Evolutionary conservation across 805 yeast genomes (phyloP).

Genomic region (Komagataella ulmi): DNA sequence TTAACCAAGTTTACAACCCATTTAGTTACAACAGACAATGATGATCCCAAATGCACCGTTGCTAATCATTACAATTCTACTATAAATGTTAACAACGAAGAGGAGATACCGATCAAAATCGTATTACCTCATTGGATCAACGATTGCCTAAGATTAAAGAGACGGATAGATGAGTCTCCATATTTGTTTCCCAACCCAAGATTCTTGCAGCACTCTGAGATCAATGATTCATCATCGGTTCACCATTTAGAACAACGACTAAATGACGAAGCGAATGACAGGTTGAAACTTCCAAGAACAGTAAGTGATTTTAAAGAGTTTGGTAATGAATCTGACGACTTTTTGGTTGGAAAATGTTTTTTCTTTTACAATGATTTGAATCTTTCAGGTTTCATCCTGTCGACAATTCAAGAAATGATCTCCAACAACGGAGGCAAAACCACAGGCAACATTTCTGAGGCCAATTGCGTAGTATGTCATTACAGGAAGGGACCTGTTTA

Average conservation of each 20-base stretch:
- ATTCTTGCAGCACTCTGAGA: conserved; percentile 2
- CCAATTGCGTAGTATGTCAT: conserved; percentile 47
- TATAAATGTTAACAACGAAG: conserved; percentile 14
- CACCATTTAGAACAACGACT: neutral
- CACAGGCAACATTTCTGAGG: conserved; percentile 10
- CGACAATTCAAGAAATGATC: conserved; percentile 30
- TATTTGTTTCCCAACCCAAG: conserved; percentile 32
- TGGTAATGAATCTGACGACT: conserved; percentile 8
- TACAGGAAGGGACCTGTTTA: conserved; percentile 48
- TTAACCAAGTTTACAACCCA: conserved; percentile 71
- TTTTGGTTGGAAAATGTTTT: conserved; percentile 31
- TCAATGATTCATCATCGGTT: conserved; percentile 6
- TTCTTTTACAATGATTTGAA: conserved; percentile 43
- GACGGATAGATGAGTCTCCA: conserved; percentile 35
- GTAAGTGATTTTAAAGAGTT: neutral
- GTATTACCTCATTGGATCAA: conserved; percentile 77
- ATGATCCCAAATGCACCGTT: conserved; percentile 44
- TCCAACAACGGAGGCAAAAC: conserved; percentile 41
- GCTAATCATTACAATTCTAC: conserved; percentile 27
- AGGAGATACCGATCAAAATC: conserved; percentile 25
- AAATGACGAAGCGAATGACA: neutral
- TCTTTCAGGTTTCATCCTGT: conserved; percentile 28
- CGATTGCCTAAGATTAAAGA: conserved; percentile 43
- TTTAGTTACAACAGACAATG: conserved; percentile 40
- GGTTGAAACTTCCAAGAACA: neutral